phyloP scores from a whole-genome alignment of 345 rosid species.

The Adansonia digitata region DNA sequence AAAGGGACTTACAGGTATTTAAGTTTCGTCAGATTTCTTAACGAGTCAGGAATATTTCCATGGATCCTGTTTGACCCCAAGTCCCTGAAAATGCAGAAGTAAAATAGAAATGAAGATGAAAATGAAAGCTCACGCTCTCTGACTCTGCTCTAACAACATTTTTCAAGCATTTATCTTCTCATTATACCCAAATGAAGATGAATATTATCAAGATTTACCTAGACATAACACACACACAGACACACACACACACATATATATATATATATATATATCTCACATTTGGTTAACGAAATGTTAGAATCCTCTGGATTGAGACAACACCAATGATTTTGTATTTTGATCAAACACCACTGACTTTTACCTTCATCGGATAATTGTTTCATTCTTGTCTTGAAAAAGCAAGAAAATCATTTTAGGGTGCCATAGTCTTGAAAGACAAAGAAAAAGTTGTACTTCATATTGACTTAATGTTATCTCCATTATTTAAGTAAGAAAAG shows the following conservation, averaged over 20 bases:
- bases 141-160: neutral
- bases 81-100: neutral
- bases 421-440: neutral
- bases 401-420: neutral
- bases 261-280: neutral
- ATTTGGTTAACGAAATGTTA: neutral
- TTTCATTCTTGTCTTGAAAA: neutral
- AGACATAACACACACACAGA: too few relatives aligned
- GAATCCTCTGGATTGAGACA: neutral
- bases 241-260: too few relatives aligned
- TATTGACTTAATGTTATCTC: too few relatives aligned
- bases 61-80: constrained; percentile 10
- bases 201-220: neutral
- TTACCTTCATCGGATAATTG: neutral
- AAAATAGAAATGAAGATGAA: neutral
- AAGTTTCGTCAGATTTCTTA: neutral
- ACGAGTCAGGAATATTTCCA: constrained; percentile 2
- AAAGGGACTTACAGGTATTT: neutral
- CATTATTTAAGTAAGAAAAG: neutral
- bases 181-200: neutral
- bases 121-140: neutral
- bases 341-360: neutral
- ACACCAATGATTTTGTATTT: too few relatives aligned
- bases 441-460: too few relatives aligned
- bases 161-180: neutral